Evolutionary conservation across 352 stramenopile genomes (phyloP), one percentile per base, ranked within the genome.

Genomic region (Pythium phragmitis): DNA sequence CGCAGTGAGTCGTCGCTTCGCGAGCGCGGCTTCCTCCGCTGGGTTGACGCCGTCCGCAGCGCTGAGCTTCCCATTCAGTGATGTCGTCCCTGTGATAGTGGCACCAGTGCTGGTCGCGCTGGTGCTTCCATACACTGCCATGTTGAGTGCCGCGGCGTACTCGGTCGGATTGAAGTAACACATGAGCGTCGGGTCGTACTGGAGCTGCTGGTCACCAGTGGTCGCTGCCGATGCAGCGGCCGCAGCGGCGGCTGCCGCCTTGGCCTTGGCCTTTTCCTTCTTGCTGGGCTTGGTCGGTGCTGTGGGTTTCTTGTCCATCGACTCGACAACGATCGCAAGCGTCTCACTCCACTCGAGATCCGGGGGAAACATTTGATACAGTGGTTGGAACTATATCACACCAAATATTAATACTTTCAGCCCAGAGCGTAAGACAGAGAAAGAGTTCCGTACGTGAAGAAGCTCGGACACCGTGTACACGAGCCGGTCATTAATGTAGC

Each of bases 151-250:
- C 0, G 82, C 76, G 3, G 82, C 64, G 63, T 92, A 92, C 59
- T 92, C 82, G 42, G 70, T 89, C 46, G 82, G 82, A 48, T 91
- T 93, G 58, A 91, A 93, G 55, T 90, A 91, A 36, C 78, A 84
- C 57, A 87, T 73, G 48, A 91, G 76, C 7, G 80, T 87, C 48
- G 85, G 74, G 36, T 91, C 85, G 68, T 91, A 93, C 61, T 82
- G 79, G 63, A 87, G 61, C 33, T 70, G 79, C 26, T 66, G 46
- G 7, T 28, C 34, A 28, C 43, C 45, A 28, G 28, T 36, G 16
- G 55, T 17, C 6, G 65, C 66, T 50, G 13, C 61, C 37, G 46
- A 70, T 30, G 33, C 39, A 28, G 46, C 73, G 30, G 33, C 39
- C 23, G 69, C 66, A 54, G 16, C 65, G 30, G 46, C 73, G 34